Conservation (phyloP, 768 basidiomycete genomes). For the Hericium coralloides region DNA sequence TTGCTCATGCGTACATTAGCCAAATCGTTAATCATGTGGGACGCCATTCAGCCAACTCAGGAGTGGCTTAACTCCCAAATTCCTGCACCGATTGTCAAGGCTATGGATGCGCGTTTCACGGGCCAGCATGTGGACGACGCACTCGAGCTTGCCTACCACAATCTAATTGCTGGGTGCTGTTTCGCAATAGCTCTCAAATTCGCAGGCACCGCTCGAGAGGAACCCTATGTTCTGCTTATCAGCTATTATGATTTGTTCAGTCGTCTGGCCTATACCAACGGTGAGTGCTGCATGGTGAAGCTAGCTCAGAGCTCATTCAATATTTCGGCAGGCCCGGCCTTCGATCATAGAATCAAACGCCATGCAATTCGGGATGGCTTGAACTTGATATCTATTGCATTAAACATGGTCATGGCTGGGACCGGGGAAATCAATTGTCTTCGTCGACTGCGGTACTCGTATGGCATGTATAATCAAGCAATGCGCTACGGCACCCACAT, state of each 20-base stretch:
- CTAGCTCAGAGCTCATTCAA: not conserved
- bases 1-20: constrained; percentile 75
- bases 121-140: constrained; percentile 54
- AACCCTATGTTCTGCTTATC: constrained; percentile 79
- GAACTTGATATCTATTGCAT: constrained; percentile 75
- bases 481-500: constrained; percentile 85
- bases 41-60: constrained; percentile 55
- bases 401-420: constrained; percentile 95
- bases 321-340: constrained; percentile 48
- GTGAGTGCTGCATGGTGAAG: constrained; percentile 31
- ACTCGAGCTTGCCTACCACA: constrained; percentile 83
- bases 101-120: constrained; percentile 41
- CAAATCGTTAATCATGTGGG: constrained; percentile 81
- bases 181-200: constrained; percentile 89
- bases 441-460: constrained; percentile 78
- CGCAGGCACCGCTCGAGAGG: constrained; percentile 87
- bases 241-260: constrained; percentile 76
- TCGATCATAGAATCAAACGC: constrained; percentile 84
- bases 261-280: constrained; percentile 54
- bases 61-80: constrained; percentile 71
- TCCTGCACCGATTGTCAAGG: constrained; percentile 53
- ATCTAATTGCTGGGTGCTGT: constrained; percentile 86
- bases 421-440: constrained; percentile 91
- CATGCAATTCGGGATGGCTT: constrained; percentile 82
- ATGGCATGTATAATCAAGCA: constrained; percentile 70